These are phyloP conservation scores for Moesziomyces parantarcticus DNA, from an alignment of 1,284 basidiomycete species.

Conservation along the genomic window DNA sequence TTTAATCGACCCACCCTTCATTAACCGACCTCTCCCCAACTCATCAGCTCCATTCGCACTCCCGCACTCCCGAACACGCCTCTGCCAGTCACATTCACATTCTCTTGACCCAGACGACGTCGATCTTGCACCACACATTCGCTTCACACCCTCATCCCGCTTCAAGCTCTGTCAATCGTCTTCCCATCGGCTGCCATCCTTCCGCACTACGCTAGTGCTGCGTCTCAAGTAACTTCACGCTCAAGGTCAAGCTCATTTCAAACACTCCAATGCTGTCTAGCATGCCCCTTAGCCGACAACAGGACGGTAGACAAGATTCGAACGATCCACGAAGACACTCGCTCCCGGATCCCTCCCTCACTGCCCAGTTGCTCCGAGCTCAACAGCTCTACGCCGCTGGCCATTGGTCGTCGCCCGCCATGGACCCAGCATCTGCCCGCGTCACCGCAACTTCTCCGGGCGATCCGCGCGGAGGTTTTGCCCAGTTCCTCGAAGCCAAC, in stretches of 20 bases:
- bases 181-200: no score
- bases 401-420: not conserved
- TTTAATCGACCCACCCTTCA: not conserved
- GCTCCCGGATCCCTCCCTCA: conserved; percentile 11
- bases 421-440: conserved; percentile 6
- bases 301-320: conserved; percentile 18
- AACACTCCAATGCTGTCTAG: conserved; percentile 16
- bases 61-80: no score
- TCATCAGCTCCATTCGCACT: no score
- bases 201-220: not conserved
- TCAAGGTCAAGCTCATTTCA: not conserved
- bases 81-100: not conserved
- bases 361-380: conserved; percentile 21
- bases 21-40: not conserved
- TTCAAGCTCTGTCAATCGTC: not conserved
- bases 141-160: not conserved
- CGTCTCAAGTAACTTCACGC: not conserved
- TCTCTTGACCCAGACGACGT: not conserved
- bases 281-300: conserved; percentile 22
- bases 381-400: conserved; percentile 15
- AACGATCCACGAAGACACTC: conserved; percentile 19
- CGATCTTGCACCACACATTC: not conserved
- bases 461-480: conserved; percentile 8
- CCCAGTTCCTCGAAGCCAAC: not conserved
- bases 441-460: conserved; percentile 1